Base-by-base conservation (phyloP, 1,284 basidiomycete genomes). In the Ceratobasidium sp. region DNA sequence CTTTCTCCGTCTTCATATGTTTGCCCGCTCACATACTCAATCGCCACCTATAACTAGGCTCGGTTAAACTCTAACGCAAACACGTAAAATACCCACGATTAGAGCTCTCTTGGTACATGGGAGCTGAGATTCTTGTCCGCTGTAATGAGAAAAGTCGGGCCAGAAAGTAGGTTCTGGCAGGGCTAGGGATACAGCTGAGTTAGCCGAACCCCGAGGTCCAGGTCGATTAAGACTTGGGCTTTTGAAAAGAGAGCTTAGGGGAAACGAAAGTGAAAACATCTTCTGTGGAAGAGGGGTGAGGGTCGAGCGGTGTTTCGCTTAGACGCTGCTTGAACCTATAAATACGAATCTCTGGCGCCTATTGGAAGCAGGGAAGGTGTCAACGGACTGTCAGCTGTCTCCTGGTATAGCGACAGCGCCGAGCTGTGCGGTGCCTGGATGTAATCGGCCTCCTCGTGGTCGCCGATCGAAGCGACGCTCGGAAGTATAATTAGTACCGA, bases 231-330 rank as follows among this genome's bases (percentile, higher is more conserved):
- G 75, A 26, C 63, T 60, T 9, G 39, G 40, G 40, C 63, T 56
- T 60, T 64, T 51, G 28, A 40, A 42, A 20, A 77, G 64, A 23
- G 75, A 77, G 53, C 75, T 44, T 23, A 77, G 64, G 49, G 75
- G 58, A 60, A 77, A 67, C 49, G 75, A 42, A 5, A 33, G 49
- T 42, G 75, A 64, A 60, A 64, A 64, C 75, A 77, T 77, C 67
- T 77, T 77, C 58, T 53, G 26, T 55, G 26, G 66, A 49, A 68
- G 46, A 68, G 20, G 44, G 40, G 33, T 33, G 33, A 33, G 33
- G 33, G 33, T 33, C 33, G 33, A 33, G 33, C 33, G 33, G 33
- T 33, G 33, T 33, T 33, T 33, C 33, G 33, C 33, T 33, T 2
- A 33, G 33, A 33, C 33, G 33, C 33, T 33, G 33, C 33, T 33